Base-by-base conservation (phyloP, 371 early-diverging fungal genomes). In the Mortierella polycephala region DNA sequence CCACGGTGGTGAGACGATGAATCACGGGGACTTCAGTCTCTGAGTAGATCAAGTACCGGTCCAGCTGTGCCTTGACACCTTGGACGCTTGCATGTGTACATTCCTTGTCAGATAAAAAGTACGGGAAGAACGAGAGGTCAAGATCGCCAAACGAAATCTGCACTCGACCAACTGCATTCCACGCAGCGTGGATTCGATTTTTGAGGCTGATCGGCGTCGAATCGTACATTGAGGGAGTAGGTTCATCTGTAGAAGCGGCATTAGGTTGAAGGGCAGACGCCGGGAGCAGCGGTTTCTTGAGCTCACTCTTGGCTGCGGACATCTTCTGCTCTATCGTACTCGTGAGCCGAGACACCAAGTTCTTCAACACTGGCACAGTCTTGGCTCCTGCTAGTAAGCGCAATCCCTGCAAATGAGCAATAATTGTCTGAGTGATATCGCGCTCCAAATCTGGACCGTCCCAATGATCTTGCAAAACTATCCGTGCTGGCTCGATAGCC, bases 391-490 rank as follows among this genome's bases (percentile, higher is more conserved):
- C 74, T 44, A 79, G 21, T n/a, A 79, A 13, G 10, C 74, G 80
- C 11, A 79, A 67, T 2, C 74, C 80, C 2, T 69, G 63, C 5
- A 79, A 60, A 20, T 69, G 74, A 0, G 74, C 73, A 10, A 67
- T 55, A 14, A 79, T 73, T 12, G 70, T 67, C 47, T 54, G 62
- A 0, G 80, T 69, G 0, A 79, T 63, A 52, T 79, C 73, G 5
- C 60, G 68, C 2, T 73, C 67, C n/a, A 73, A 57, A 37, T 79
- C 61, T 10, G 80, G 67, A 9, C 80, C 70, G 2, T 72, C 65
- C 80, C 80, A 79, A 46, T 79, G 73, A 51, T 79, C 80, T 51
- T 69, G 80, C 30, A 79, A 21, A 12, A 79, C 70, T 8, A 79
- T 23, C 4, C 72, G 53, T 0, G 62, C 66, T 0, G 80, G 80